Evolutionary conservation across 352 stramenopile species (phyloP).

Genomic region (Phytopythium litorale): DNA sequence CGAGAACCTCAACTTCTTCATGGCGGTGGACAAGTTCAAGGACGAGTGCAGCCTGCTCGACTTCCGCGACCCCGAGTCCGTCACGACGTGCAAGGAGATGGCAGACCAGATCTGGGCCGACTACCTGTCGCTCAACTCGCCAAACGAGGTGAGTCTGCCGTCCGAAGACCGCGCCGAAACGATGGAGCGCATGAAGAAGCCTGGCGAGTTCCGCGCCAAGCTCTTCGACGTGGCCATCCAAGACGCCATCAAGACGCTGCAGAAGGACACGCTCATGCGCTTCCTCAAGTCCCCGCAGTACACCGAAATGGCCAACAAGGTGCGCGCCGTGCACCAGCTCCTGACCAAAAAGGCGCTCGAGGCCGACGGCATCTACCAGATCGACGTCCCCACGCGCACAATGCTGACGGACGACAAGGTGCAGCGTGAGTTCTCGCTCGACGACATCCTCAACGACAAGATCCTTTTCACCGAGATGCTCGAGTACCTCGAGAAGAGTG

Average conservation of each 20-base stretch:
- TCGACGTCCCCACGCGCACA: conserved; percentile 53
- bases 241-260: conserved; percentile 81
- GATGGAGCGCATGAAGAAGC: conserved; percentile 81
- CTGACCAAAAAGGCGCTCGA: conserved; percentile 68
- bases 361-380: conserved; percentile 59
- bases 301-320: conserved; percentile 67
- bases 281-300: conserved; percentile 81
- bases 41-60: conserved; percentile 73
- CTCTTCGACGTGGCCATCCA: conserved; percentile 82
- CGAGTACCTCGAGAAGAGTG: conserved; percentile 84
- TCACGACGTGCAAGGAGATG: conserved; percentile 82
- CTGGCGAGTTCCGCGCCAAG: conserved; percentile 68
- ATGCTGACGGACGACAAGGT: conserved; percentile 61
- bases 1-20: conserved; percentile 86
- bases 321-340: conserved; percentile 44
- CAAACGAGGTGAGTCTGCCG: conserved; percentile 78
- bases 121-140: conserved; percentile 79
- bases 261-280: conserved; percentile 75
- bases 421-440: conserved; percentile 62
- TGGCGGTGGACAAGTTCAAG: conserved; percentile 86
- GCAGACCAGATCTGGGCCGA: conserved; percentile 82
- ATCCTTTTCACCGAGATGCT: conserved; percentile 84
- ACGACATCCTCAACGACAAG: conserved; percentile 78
- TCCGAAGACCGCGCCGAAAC: conserved; percentile 76
- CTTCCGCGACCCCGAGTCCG: conserved; percentile 73